Percentiles rank a stretch among this genome's conserved stretches.
phyloP scores from a whole-genome alignment of 2,329 filamentous ascomycete species.

The Neonectria sp. region DNA sequence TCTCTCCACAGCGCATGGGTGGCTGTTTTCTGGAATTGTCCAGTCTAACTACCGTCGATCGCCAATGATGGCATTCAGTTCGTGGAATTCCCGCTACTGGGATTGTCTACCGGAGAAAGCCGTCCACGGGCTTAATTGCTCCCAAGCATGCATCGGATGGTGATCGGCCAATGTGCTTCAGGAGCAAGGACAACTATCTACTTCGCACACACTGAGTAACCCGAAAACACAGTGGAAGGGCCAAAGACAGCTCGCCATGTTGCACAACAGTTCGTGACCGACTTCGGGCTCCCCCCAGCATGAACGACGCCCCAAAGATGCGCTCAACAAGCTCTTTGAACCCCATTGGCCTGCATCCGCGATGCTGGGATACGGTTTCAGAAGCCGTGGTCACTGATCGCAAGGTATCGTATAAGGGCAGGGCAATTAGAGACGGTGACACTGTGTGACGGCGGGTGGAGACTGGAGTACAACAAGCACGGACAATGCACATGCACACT shows the following conservation, averaged over 20 bases:
- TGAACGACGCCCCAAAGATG: slow-evolving; percentile 10
- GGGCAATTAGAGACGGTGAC: slow-evolving; percentile 11
- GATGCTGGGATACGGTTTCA: slow-evolving; percentile 27
- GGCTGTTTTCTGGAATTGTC: slow-evolving; percentile 19
- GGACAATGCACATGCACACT: slow-evolving; percentile 38
- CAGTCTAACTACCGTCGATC: background rate
- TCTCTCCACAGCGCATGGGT: slow-evolving; percentile 16
- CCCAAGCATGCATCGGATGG: background rate
- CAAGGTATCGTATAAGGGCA: slow-evolving; percentile 13
- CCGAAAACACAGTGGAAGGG: background rate
- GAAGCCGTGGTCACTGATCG: slow-evolving; percentile 11
- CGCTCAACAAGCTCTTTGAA: slow-evolving; percentile 3
- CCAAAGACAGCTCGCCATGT: background rate
- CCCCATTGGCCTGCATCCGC: slow-evolving; percentile 14
- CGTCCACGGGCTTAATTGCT: background rate
- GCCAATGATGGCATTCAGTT: background rate
- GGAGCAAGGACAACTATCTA: background rate
- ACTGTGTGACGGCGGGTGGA: slow-evolving; percentile 10
- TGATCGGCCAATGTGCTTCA: background rate
- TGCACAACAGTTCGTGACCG: background rate
- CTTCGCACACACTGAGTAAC: background rate
- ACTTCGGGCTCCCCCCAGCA: slow-evolving; percentile 2
- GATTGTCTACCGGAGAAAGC: background rate
- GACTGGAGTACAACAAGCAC: slow-evolving; percentile 28
- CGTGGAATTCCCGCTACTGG: background rate